phyloP scores from a whole-genome alignment of 2,329 filamentous ascomycete genomes.

The Neofusicoccum cordaticola region DNA sequence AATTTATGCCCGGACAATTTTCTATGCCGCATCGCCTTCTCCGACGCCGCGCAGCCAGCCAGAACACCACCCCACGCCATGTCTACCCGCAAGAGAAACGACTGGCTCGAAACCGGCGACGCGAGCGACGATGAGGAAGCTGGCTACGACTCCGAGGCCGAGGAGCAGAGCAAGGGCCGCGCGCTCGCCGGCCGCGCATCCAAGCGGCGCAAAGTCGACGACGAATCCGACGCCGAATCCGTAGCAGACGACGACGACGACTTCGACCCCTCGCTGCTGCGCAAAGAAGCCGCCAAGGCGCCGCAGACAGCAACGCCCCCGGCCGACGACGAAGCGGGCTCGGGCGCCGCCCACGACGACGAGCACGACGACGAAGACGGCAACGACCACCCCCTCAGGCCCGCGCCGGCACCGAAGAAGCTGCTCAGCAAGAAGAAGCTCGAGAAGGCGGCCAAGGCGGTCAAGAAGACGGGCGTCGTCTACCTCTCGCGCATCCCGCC shows the following conservation, averaged over 20 bases:
- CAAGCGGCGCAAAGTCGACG: conserved; percentile 62
- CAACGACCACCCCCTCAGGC: background rate
- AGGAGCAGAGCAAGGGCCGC: conserved; percentile 65
- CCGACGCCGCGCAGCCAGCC: background rate
- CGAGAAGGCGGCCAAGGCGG: conserved; percentile 63
- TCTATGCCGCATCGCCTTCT: conserved; percentile 1
- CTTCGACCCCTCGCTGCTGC: background rate
- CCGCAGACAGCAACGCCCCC: background rate
- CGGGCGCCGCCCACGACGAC: conserved; percentile 24
- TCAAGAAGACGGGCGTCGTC: conserved; percentile 73
- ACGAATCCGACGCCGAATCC: conserved; percentile 29
- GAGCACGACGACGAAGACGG: conserved; percentile 23
- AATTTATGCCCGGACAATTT: background rate
- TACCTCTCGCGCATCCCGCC: conserved; percentile 83
- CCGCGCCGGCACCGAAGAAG: conserved; percentile 18
- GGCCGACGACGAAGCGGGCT: conserved; percentile 22
- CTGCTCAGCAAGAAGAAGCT: conserved; percentile 45
- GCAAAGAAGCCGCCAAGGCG: conserved; percentile 7
- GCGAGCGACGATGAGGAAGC: conserved; percentile 41
- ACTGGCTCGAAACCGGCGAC: conserved; percentile 59
- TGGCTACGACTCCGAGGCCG: conserved; percentile 65
- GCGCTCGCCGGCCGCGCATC: conserved; percentile 43
- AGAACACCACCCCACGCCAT: conserved; percentile 42
- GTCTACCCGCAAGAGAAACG: conserved; percentile 67
- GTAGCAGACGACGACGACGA: conserved; percentile 21